A percentile compares a stretch with the other conserved stretches of the same genome.
Conservation (phyloP, 306 rosid genomes). For the Elaeagnus macrophylla region DNA sequence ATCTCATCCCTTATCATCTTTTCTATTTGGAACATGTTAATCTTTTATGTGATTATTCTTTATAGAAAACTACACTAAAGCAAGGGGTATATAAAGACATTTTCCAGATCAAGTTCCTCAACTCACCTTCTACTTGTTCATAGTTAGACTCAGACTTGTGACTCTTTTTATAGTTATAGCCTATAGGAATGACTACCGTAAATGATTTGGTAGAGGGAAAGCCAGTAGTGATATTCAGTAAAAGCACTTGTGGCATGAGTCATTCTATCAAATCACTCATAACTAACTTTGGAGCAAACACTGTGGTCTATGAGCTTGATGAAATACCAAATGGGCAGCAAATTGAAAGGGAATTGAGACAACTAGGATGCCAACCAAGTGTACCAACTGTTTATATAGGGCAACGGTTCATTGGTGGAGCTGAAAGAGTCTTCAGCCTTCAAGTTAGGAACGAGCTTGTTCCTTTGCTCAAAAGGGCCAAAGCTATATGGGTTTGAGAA, state of each 20-base stretch:
- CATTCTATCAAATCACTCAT: slow-evolving; percentile 59
- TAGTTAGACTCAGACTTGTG: no score
- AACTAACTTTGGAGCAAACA: slow-evolving; percentile 54
- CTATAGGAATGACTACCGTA: no score
- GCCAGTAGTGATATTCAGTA: slow-evolving; percentile 82
- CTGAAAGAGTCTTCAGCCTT: slow-evolving; percentile 53
- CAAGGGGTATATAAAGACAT: no score
- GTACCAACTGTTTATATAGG: slow-evolving; percentile 71
- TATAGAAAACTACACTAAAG: no score
- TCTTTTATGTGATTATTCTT: no score
- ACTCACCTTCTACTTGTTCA: no score
- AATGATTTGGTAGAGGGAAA: slow-evolving; percentile 46
- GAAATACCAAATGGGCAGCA: slow-evolving; percentile 47
- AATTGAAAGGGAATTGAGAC: slow-evolving; percentile 49
- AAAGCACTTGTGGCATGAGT: slow-evolving; percentile 53
- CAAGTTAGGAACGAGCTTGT: slow-evolving; percentile 56
- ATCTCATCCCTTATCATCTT: no score
- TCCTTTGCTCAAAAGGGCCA: slow-evolving; percentile 45
- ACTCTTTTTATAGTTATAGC: no score
- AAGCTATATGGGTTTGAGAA: slow-evolving; percentile 65
- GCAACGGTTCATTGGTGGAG: slow-evolving; percentile 54
- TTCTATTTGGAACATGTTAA: no score
- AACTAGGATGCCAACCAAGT: slow-evolving; percentile 53
- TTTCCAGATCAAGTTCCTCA: no score
- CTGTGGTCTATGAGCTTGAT: slow-evolving; percentile 61